Evolutionary conservation across 2,329 filamentous ascomycete species (phyloP), one percentile per base, ranked within the genome.

Genomic region (Xylaria hypoxylon): DNA sequence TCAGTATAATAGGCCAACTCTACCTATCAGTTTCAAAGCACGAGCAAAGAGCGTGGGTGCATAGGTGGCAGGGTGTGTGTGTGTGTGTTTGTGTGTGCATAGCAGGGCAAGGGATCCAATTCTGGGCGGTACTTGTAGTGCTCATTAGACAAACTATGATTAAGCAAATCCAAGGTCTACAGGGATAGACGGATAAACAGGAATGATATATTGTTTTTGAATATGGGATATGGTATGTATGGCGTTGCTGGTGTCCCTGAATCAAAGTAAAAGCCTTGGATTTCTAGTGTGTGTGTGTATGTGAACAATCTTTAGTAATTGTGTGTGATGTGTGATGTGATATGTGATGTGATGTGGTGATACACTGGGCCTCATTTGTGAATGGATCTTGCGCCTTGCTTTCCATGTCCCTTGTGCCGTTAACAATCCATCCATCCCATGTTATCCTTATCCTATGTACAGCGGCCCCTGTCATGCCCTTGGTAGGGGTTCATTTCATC

Each of bases 41-140:
- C 67, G 71, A 51, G 68, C 65, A 42, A 70, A 57, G 59, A 71
- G 71, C 65, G 58, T 73, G 28, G 64, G 65, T 58, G 56, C 64
- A 64, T 74, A 70, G 62, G 13, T 38, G 24, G 5, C 58, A 38
- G 13, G 60, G 67, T 50, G 28, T 47, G 28, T 57, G 35, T 38
- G 57, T n/a, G n/a, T n/a, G n/a, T n/a, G n/a, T n/a, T n/a, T n/a
- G n/a, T n/a, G n/a, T n/a, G 53, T 53, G 24, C 10, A 33, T 31
- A 28, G 33, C 15, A 28, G 26, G 15, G 17, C 26, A n/a, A 50
- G 45, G 5, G 31, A 26, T 35, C 26, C 26, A 40, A 26, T 11
- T 15, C 11, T 5, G 40, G 33, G 26, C 13, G 17, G 47, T 24
- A 42, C n/a, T 17, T 42, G 22, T 51, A 31, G 45, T 55, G 33